phyloP scores from a whole-genome alignment of 2,329 filamentous ascomycete genomes.

The Erysiphe pisi region DNA sequence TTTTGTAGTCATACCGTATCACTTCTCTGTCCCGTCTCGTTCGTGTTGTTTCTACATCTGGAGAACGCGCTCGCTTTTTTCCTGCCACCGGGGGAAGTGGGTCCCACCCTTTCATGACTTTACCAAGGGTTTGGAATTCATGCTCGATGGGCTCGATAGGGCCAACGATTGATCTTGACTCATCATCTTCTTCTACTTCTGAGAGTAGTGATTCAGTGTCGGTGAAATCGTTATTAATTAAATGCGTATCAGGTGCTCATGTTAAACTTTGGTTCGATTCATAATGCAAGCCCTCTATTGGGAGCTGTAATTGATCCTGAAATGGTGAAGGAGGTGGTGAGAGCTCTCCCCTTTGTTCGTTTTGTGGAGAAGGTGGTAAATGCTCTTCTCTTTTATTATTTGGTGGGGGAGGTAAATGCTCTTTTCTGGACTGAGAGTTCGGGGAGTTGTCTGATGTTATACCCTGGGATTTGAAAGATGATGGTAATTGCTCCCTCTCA shows the following conservation, averaged over 20 bases:
- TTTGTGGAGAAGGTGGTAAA: background rate
- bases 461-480: background rate
- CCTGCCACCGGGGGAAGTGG: background rate
- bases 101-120: slow-evolving; percentile 7
- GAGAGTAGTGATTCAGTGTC: background rate
- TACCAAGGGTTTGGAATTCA: too few species aligned
- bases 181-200: background rate
- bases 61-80: background rate
- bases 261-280: background rate
- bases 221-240: background rate
- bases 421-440: background rate
- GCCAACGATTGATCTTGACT: background rate
- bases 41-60: background rate
- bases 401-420: background rate
- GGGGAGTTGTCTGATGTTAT: background rate
- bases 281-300: background rate
- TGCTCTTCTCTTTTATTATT: slow-evolving; percentile 3
- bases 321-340: background rate
- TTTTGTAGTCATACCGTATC: background rate
- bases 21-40: background rate
- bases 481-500: background rate
- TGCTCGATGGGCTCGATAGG: too few species aligned
- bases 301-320: background rate
- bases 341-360: background rate
- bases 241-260: background rate